These are phyloP conservation scores for Dictyostelium firmibasis DNA, from an alignment of 78 protist species.

Conservation along the genomic window DNA sequence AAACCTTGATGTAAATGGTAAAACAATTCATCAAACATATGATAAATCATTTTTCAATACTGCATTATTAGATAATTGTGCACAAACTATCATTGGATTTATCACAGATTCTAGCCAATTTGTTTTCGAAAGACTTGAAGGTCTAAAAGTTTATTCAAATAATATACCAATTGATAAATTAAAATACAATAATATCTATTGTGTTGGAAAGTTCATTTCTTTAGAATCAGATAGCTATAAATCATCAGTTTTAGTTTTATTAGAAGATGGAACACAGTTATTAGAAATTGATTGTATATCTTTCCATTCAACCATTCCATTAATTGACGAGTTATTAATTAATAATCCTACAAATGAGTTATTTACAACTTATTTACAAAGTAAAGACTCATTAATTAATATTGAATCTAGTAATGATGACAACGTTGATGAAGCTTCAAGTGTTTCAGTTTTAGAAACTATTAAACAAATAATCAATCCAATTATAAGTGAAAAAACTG, in stretches of 20 bases:
- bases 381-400: background rate
- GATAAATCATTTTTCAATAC: conserved; percentile 24
- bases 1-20: background rate
- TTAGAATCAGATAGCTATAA: background rate
- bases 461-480: background rate
- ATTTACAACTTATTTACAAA: background rate
- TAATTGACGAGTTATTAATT: background rate
- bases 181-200: background rate
- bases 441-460: background rate
- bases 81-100: background rate
- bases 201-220: background rate
- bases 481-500: background rate
- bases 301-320: background rate
- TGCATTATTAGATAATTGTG: conserved; percentile 7
- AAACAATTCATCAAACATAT: background rate
- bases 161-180: background rate
- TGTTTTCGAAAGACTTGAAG: conserved; percentile 30
- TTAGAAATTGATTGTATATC: background rate
- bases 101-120: background rate
- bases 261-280: conserved; percentile 36
- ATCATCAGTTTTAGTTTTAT: background rate
- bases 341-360: background rate
- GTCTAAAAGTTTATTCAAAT: conserved; percentile 8
- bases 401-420: background rate
- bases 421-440: background rate